Evolutionary conservation across 129 eudicot species (phyloP), one percentile per base, ranked within the genome.

Genomic region (Oenanthe sinensis): DNA sequence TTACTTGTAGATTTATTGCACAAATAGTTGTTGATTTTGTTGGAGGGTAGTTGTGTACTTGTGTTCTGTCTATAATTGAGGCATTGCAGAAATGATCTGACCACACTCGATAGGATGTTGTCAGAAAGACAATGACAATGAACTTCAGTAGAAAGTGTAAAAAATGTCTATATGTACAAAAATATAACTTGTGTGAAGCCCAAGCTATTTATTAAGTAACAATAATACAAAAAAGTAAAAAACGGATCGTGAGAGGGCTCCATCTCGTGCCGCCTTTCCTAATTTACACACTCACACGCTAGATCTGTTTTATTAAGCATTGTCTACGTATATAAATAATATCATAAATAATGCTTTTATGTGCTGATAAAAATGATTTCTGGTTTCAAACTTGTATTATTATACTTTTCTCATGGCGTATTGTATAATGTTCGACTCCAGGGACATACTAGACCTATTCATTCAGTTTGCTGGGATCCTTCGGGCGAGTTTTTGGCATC

Each of bases 401-500:
- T 55, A n/a, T 6, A 54, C 24, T 58, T n/a, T 58, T 12, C 72
- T 67, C 79, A 50, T 54, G 19, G 20, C 39, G 12, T 74, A 12
- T 74, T 0, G n/a, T 36, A 52, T 16, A 36, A 55, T 24, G 11
- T 48, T 77, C 3, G 6, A 9, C 30, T 26, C 55, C 30, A 89
- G 93, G 93, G 93, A 40, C 93, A 89, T 77, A 85, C 86, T 15
- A 87, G 87, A 75, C 84, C 83, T 17, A 85, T 89, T 45, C 87
- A 84, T 77, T 86, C 90, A 9, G 74, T 89, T 50, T 86, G 93
- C 87, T 89, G 90, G 93, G 86, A 86, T 74, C 87, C 89, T 8
- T 75, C 87, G 10, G 93, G 90, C 2, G 93, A 89, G 80, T 81
- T 82, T 52, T 71, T 89, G 79, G 93, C 93, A 58, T 86, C 90